Evolutionary conservation across 257 asterid genomes (phyloP).

Genomic region (Jasminum sambac): DNA sequence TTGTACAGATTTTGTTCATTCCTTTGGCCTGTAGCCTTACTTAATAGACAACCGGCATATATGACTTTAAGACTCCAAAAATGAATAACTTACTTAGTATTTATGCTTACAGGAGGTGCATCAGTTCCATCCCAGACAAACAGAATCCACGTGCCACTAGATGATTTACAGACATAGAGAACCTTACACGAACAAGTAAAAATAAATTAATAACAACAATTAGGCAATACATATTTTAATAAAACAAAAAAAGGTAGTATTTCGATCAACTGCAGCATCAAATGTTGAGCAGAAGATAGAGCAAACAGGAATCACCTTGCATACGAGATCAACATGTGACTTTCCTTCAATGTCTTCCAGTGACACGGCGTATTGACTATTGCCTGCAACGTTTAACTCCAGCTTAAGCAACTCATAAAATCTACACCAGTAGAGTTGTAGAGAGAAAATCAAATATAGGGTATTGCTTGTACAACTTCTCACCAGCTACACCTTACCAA

Average conservation of each 20-base stretch:
- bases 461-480: background rate
- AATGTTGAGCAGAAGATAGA: background rate
- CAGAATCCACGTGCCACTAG: slow-evolving; percentile 28
- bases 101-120: slow-evolving; percentile 23
- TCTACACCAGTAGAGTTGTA: background rate
- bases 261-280: background rate
- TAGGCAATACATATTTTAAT: background rate
- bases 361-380: background rate
- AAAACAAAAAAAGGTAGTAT: background rate
- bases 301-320: background rate
- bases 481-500: background rate
- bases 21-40: background rate
- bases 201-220: background rate
- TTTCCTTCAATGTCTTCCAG: background rate
- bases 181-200: slow-evolving; percentile 9
- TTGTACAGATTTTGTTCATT: background rate
- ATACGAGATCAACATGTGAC: background rate
- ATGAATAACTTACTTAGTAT: background rate
- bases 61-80: background rate
- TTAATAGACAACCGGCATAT: background rate
- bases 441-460: background rate
- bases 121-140: slow-evolving; percentile 39
- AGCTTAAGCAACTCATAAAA: background rate
- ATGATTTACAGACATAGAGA: slow-evolving; percentile 27
- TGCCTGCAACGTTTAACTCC: background rate